Conservation (phyloP, 2,329 filamentous ascomycete species). For the Dothideomycetes sp. region DNA sequence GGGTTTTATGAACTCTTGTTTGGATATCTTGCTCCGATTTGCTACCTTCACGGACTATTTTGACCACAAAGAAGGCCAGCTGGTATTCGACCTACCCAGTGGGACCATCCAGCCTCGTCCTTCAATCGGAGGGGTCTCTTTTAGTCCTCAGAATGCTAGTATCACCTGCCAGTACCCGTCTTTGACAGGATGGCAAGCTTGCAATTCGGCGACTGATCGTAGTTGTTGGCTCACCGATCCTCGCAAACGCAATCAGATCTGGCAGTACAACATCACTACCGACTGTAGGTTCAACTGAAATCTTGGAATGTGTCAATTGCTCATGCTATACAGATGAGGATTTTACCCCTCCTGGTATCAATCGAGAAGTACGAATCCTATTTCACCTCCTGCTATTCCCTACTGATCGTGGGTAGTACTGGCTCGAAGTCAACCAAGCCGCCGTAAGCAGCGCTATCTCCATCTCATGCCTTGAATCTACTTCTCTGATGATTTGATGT, state of each 20-base stretch:
- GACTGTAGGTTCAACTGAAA: slow-evolving; percentile 20
- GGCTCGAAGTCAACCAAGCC: background rate
- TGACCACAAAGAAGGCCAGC: background rate
- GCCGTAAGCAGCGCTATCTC: background rate
- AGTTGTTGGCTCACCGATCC: slow-evolving; percentile 25
- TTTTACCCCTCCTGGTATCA: background rate
- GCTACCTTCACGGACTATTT: background rate
- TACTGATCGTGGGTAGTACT: slow-evolving; percentile 1
- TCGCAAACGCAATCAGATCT: too few relatives aligned
- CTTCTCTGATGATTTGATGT: background rate
- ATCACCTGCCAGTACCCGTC: slow-evolving; percentile 20
- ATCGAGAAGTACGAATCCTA: background rate
- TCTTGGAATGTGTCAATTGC: slow-evolving; percentile 14
- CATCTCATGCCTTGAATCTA: background rate
- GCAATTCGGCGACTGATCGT: slow-evolving; percentile 19
- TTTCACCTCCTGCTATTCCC: background rate
- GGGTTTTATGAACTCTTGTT: background rate
- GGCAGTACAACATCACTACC: slow-evolving; percentile 13
- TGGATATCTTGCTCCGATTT: background rate
- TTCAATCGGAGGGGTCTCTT: background rate
- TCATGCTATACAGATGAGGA: slow-evolving; percentile 14
- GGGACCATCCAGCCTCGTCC: background rate
- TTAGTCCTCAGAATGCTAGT: slow-evolving; percentile 3
- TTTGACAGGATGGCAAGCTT: slow-evolving; percentile 18
- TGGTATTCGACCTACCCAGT: background rate